Evolutionary conservation across 1,284 basidiomycete species (phyloP).

Genomic region (Boletus smithii): DNA sequence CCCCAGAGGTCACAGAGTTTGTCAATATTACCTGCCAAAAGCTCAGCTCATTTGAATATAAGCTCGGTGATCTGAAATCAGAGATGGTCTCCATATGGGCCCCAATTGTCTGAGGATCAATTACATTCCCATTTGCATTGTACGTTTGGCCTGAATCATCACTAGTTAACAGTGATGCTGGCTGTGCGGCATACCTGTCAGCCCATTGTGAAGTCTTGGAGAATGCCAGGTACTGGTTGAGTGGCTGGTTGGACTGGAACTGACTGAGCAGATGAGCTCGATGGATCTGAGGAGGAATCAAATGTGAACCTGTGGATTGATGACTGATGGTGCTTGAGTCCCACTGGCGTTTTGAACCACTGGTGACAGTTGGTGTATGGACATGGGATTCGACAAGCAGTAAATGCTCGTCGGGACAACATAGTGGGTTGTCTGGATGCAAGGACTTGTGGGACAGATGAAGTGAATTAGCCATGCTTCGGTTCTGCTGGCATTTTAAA

Average conservation of each 20-base stretch:
- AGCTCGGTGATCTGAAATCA: neutral
- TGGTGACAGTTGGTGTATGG: neutral
- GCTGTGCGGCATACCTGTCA: neutral
- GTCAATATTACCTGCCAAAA: neutral
- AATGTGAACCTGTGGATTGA: neutral
- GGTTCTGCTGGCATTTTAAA: too few relatives aligned
- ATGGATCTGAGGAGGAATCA: neutral
- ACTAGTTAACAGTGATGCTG: neutral
- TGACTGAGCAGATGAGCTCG: neutral
- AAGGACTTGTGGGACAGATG: neutral
- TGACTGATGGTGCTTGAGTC: neutral
- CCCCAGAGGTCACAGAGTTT: slow-evolving; percentile 1
- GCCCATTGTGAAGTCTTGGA: neutral
- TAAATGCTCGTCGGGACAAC: neutral
- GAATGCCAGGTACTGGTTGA: neutral
- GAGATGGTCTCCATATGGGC: neutral
- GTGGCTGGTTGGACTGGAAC: neutral
- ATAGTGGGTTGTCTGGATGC: neutral
- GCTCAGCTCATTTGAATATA: neutral
- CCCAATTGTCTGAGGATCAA: slow-evolving; percentile 1
- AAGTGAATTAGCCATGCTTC: too few relatives aligned
- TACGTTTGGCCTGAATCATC: neutral
- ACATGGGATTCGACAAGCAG: neutral
- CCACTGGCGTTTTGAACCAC: neutral
- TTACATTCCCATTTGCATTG: neutral